Conservation (phyloP, 768 basidiomycete genomes). For the Trametes cingulata region DNA sequence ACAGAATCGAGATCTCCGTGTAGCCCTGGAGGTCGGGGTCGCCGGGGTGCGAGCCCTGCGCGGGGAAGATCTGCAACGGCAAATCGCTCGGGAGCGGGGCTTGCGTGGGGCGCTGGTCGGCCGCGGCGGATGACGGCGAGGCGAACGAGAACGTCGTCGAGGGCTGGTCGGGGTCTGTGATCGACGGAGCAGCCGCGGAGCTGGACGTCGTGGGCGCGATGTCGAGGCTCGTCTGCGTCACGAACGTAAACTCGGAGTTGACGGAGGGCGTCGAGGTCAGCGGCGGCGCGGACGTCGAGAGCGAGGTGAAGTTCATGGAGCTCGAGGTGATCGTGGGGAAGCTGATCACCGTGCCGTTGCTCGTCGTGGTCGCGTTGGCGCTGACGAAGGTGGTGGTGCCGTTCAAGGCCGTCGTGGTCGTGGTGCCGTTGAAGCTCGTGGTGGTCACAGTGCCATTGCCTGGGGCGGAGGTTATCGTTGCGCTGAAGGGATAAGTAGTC, state of each 20-base stretch:
- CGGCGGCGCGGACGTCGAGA: conserved; percentile 24
- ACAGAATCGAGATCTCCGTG: conserved; percentile 63
- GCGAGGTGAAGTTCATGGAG: conserved; percentile 13
- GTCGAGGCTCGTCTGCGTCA: conserved; percentile 38
- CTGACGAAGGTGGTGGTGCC: background rate
- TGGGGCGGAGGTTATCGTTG: conserved; percentile 1
- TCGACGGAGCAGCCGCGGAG: conserved; percentile 10
- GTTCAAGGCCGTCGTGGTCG: background rate
- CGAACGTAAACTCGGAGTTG: conserved; percentile 37
- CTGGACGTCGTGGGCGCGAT: conserved; percentile 22
- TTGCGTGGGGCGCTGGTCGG: conserved; percentile 30
- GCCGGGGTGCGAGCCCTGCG: conserved; percentile 20
- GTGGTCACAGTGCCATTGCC: background rate
- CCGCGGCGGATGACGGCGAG: conserved; percentile 17
- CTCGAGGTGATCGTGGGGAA: conserved; percentile 30
- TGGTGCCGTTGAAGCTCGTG: background rate
- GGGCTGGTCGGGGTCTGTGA: conserved; percentile 42
- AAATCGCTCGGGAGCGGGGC: conserved; percentile 56
- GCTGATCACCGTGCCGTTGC: conserved; percentile 32
- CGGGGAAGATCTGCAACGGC: conserved; percentile 61
- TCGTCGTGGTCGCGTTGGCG: conserved; percentile 1
- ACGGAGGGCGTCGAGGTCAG: conserved; percentile 28
- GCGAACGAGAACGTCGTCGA: conserved; percentile 33
- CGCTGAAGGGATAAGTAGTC: background rate
- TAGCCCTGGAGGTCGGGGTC: conserved; percentile 38